Percentiles rank a stretch among this genome's conserved stretches.
phyloP scores from a whole-genome alignment of 1,284 basidiomycete genomes.

The Rhodofomes roseus region DNA sequence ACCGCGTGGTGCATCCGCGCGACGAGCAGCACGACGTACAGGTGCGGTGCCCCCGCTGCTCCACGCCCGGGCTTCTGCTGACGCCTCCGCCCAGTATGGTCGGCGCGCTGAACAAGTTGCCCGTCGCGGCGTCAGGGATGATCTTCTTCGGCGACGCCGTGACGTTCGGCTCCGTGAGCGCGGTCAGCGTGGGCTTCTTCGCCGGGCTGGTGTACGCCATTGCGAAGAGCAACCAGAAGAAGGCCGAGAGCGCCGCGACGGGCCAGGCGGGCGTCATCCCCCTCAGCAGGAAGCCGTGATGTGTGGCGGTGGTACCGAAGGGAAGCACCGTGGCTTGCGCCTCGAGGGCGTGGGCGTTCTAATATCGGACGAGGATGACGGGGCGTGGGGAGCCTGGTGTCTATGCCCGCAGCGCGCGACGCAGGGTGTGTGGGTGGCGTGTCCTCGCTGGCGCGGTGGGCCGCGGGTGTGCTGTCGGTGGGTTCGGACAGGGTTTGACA shows the following conservation, averaged over 20 bases:
- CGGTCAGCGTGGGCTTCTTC: conserved; percentile 87
- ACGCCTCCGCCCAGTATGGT: conserved; percentile 72
- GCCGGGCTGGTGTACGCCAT: conserved; percentile 89
- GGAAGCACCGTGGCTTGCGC: not conserved
- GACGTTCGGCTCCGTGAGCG: conserved; percentile 84
- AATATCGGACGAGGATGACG: not conserved
- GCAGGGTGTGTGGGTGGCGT: not conserved
- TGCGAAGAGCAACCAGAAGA: conserved; percentile 87
- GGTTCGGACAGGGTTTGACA: not conserved
- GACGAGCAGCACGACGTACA: conserved; percentile 97
- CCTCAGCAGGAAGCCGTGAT: conserved; percentile 46
- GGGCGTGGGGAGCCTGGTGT: not conserved
- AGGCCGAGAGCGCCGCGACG: conserved; percentile 46
- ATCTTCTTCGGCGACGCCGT: conserved; percentile 92
- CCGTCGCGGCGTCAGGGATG: conserved; percentile 95
- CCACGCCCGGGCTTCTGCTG: conserved; percentile 3
- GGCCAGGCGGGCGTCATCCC: conserved; percentile 48
- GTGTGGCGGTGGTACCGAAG: not conserved
- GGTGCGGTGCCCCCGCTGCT: conserved; percentile 38
- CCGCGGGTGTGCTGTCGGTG: not conserved
- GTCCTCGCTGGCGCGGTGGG: not conserved
- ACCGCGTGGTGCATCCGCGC: conserved; percentile 98
- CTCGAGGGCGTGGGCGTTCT: not conserved
- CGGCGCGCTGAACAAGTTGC: conserved; percentile 97
- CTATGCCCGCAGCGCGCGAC: not conserved